Percentiles rank a stretch among this genome's conserved stretches.
Evolutionary conservation across 2,329 filamentous ascomycete genomes (phyloP).

Genomic region (Colletotrichum eremochloae): DNA sequence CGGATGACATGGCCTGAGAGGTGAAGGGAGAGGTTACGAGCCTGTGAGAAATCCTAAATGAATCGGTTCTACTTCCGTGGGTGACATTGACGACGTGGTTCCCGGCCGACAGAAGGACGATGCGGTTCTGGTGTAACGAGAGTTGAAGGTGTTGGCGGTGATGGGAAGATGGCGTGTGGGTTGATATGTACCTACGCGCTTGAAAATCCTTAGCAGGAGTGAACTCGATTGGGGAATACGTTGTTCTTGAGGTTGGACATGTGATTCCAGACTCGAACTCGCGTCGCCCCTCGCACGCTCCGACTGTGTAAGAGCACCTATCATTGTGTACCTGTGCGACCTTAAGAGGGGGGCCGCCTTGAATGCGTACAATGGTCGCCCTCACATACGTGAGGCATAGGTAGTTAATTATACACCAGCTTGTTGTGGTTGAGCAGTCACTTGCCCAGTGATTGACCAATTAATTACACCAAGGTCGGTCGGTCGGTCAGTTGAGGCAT

Average conservation of each 20-base stretch:
- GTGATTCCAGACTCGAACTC: conserved; percentile 22
- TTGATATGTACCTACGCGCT: conserved; percentile 6
- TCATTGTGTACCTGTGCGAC: too few relatives aligned
- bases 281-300: too few relatives aligned
- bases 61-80: too few relatives aligned
- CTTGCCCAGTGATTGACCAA: too few relatives aligned
- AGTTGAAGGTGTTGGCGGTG: not conserved
- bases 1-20: not conserved
- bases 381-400: too few relatives aligned
- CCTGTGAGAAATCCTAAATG: too few relatives aligned
- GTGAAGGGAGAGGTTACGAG: not conserved
- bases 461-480: too few relatives aligned
- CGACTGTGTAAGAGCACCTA: too few relatives aligned
- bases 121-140: conserved; percentile 2
- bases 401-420: too few relatives aligned
- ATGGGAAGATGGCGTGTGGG: not conserved
- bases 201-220: not conserved
- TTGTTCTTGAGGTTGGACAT: conserved; percentile 24
- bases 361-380: too few relatives aligned
- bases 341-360: too few relatives aligned
- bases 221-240: not conserved
- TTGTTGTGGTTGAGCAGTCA: not conserved
- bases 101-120: not conserved
- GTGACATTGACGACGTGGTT: not conserved
- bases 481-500: not conserved